Base-by-base conservation (phyloP, 2,329 filamentous ascomycete species). In the Trichoderma guizhouense region DNA sequence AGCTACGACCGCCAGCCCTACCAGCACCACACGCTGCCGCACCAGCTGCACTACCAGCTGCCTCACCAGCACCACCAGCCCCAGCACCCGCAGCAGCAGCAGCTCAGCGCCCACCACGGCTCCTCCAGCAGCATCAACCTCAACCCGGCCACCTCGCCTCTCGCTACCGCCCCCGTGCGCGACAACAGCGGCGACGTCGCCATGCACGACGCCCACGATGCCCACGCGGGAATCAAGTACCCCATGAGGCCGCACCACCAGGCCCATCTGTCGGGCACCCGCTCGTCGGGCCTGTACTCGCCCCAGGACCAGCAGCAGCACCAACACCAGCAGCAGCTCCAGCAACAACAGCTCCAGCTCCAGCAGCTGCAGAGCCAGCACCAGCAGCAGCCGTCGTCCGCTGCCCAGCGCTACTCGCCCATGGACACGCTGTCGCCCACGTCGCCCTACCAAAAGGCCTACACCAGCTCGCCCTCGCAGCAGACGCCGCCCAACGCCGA, bases 321-420 rank as follows among this genome's bases (percentile, higher is more conserved):
- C 6, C 61, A 64, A 18, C 62, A 51, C 6, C 62, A 55, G 18
- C 63, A 65, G 14, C 57, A 60, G 57, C 57, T 34, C 28, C 57
- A 64, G 26, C 61, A 47, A 3, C 61, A 64, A 4, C 62, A 47
- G 15, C 61, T 36, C 30, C 58, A 61, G 58, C 58, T 36, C 8
- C 61, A 47, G 36, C 61, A 64, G 14, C 14, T 32, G 18, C 61
- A 28, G 18, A 18, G 26, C 39, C 39, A 34, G 18, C 43, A 51
- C 65, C 90, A 81, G 69, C 81, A 91, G 61, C 75, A 75, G 78
- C 90, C 93, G 72, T 96, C 94, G 57, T 87, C 93, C 65, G 93
- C 94, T 71, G 93, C 94, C 72, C 93, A 97, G 81, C 90, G 95
- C 79, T 98, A 98, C 83, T 98, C 95, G 61, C 96, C 95, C 74